Evolutionary conservation across 2,329 filamentous ascomycete species (phyloP).

Genomic region (Pestalotiopsis sp.): DNA sequence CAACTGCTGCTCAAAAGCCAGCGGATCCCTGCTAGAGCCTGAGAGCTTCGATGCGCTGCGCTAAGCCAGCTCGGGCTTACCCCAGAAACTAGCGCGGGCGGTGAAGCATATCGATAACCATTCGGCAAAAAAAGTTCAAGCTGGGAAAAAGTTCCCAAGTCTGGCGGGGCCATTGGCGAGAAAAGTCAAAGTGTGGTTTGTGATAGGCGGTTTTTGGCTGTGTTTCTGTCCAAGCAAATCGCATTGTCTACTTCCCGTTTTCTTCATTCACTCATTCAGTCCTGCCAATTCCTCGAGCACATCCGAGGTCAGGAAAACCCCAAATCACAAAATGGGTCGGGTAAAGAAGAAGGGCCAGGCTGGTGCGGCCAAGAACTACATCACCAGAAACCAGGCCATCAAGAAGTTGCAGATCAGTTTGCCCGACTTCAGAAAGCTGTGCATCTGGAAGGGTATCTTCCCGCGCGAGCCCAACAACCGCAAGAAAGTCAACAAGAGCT

Average conservation of each 20-base stretch:
- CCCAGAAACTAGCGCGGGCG: conserved; percentile 4
- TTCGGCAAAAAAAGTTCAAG: conserved; percentile 10
- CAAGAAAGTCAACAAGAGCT: conserved; percentile 93
- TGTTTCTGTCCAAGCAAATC: background rate
- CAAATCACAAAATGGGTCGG: conserved; percentile 59
- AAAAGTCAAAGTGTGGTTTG: conserved; percentile 2
- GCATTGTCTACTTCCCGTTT: background rate
- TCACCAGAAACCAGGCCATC: conserved; percentile 94
- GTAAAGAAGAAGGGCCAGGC: conserved; percentile 93
- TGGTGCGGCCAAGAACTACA: conserved; percentile 96
- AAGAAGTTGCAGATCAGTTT: conserved; percentile 97
- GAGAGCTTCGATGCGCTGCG: background rate
- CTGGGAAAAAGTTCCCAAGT: conserved; percentile 27
- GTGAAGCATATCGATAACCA: conserved; percentile 9
- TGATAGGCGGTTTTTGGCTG: background rate
- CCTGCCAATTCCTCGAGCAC: background rate
- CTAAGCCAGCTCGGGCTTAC: conserved; percentile 8
- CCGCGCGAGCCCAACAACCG: conserved; percentile 94
- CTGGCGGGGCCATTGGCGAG: conserved; percentile 6
- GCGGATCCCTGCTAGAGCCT: background rate
- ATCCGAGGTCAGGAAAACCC: background rate
- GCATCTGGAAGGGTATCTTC: conserved; percentile 99
- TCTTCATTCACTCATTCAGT: too few relatives aligned
- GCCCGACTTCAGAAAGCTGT: conserved; percentile 95
- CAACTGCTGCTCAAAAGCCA: background rate